These are phyloP conservation scores for Monosporascus sp. DNA, from an alignment of 2,329 filamentous ascomycete species.

Conservation along the genomic window DNA sequence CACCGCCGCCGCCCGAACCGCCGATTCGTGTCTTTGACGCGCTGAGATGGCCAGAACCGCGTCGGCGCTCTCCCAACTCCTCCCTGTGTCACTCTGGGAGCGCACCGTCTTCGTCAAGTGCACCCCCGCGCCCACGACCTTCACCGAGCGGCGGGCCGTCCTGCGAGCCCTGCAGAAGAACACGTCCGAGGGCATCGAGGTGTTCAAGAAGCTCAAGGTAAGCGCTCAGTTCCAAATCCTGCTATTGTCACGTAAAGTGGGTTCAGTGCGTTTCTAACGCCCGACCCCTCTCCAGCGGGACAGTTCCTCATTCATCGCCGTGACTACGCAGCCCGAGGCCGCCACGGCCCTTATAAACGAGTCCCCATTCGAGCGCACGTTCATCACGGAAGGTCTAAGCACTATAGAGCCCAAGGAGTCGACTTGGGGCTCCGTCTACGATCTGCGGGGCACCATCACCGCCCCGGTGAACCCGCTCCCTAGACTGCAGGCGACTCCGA, in stretches of 20 bases:
- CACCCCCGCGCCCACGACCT: constrained; percentile 43
- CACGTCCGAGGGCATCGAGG: constrained; percentile 35
- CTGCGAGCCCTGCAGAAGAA: constrained; percentile 41
- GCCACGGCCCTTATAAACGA: constrained; percentile 34
- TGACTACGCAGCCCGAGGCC: constrained; percentile 36
- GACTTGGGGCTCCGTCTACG: constrained; percentile 19
- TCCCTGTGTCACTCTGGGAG: constrained; percentile 20
- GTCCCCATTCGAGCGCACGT: constrained; percentile 44
- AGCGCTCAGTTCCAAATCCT: constrained; percentile 6
- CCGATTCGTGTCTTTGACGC: neutral
- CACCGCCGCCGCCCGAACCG: too few species aligned
- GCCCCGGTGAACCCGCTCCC: constrained; percentile 19
- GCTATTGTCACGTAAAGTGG: neutral
- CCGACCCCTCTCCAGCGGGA: constrained; percentile 28
- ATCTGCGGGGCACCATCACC: constrained; percentile 18
- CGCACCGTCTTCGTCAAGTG: constrained; percentile 44
- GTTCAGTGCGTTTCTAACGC: neutral
- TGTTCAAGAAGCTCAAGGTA: constrained; percentile 46
- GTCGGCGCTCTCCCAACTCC: constrained; percentile 22
- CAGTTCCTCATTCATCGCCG: constrained; percentile 44
- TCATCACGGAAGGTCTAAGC: constrained; percentile 22
- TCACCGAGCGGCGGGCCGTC: constrained; percentile 51
- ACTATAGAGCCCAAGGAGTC: constrained; percentile 9
- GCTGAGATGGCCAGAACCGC: constrained; percentile 14
- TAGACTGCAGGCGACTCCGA: constrained; percentile 2